Percentiles rank a stretch among this genome's conserved stretches.
Evolutionary conservation across 2,329 filamentous ascomycete species (phyloP).

Genomic region (Colletotrichum sp.): DNA sequence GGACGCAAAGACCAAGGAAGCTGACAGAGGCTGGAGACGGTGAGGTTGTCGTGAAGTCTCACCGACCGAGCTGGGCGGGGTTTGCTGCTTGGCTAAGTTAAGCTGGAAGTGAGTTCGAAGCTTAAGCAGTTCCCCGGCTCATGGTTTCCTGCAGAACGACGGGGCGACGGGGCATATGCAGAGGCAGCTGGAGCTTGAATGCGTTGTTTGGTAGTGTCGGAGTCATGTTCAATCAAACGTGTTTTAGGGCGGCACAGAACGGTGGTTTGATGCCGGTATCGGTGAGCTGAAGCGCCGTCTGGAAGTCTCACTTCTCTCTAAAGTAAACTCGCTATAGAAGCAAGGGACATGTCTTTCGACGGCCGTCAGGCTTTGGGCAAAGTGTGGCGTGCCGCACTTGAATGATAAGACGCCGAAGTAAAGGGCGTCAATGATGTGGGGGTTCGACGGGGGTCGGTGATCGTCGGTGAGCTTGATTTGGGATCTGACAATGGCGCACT

Average conservation of each 20-base stretch:
- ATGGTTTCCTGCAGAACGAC: constrained; percentile 7
- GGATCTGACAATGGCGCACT: neutral
- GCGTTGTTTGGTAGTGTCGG: neutral
- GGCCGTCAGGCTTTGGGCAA: neutral
- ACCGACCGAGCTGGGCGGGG: neutral
- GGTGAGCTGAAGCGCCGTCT: neutral
- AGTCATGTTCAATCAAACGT: neutral
- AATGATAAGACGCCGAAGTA: neutral
- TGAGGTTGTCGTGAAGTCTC: constrained; percentile 4
- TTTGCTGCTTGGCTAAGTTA: neutral
- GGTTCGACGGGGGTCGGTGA: neutral
- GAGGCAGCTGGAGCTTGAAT: neutral
- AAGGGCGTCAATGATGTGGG: constrained; percentile 1
- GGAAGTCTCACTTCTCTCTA: neutral
- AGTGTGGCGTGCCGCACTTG: neutral
- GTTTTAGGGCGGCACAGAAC: neutral
- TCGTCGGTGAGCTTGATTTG: constrained; percentile 12
- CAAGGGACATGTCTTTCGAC: neutral
- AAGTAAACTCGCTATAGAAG: neutral
- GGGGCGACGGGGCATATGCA: neutral
- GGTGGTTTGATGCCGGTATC: constrained; percentile 3
- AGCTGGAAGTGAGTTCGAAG: neutral
- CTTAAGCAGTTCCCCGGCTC: neutral
- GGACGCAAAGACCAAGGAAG: neutral
- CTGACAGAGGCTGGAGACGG: neutral